Evolutionary conservation across 2,329 filamentous ascomycete genomes (phyloP).

Genomic region (Lizonia empirigonia): DNA sequence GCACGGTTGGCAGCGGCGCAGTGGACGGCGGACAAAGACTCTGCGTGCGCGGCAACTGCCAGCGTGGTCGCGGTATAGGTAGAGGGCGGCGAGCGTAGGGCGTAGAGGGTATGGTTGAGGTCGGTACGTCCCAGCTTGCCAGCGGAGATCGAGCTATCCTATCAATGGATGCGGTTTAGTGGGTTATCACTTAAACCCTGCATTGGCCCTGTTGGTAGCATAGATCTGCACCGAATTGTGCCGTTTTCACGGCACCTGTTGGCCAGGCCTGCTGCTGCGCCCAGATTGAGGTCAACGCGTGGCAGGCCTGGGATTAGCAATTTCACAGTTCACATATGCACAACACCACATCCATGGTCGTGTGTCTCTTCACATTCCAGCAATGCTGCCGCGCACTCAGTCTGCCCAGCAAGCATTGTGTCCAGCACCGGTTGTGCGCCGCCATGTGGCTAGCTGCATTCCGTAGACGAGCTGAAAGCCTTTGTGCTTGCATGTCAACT

Average conservation of each 20-base stretch:
- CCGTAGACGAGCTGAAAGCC: background rate
- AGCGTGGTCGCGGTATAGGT: slow-evolving; percentile 21
- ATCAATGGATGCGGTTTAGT: slow-evolving; percentile 24
- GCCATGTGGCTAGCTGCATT: slow-evolving; percentile 15
- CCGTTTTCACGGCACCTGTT: slow-evolving; percentile 20
- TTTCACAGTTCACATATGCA: too few relatives aligned
- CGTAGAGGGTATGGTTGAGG: slow-evolving; percentile 25
- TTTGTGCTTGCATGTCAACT: background rate
- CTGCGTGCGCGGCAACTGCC: slow-evolving; percentile 32
- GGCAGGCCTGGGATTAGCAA: slow-evolving; percentile 22
- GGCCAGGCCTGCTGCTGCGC: slow-evolving; percentile 24
- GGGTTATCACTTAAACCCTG: slow-evolving; percentile 28
- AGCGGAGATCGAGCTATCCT: slow-evolving; percentile 28
- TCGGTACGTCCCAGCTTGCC: slow-evolving; percentile 24
- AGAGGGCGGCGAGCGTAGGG: slow-evolving; percentile 23
- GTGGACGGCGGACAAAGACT: slow-evolving; percentile 25
- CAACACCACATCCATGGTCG: slow-evolving; percentile 5
- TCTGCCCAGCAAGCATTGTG: background rate
- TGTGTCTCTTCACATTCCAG: slow-evolving; percentile 7
- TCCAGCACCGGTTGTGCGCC: background rate
- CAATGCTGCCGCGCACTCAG: background rate
- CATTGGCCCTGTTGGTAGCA: slow-evolving; percentile 26
- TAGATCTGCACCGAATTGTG: slow-evolving; percentile 29
- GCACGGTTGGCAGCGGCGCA: slow-evolving; percentile 19
- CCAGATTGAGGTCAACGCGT: slow-evolving; percentile 22